A percentile compares a stretch with the other conserved stretches of the same genome.
phyloP scores from a whole-genome alignment of 78 protist species.

The Dictyostelium brefeldianum region DNA sequence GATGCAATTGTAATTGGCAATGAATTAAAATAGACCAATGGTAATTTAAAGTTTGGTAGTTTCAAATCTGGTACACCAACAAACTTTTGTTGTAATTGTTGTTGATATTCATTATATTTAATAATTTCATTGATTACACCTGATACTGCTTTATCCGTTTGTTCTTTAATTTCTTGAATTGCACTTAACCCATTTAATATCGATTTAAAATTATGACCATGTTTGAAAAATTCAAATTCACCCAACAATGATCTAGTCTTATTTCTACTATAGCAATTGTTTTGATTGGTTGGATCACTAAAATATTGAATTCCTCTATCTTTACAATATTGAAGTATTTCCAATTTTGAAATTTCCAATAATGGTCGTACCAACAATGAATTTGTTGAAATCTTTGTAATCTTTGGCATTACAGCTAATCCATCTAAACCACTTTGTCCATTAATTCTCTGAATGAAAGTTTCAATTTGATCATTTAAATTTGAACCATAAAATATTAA shows the following conservation, averaged over 20 bases:
- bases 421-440: slow-evolving; percentile 7
- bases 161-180: not conserved
- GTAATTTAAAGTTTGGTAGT: not conserved
- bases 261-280: not conserved
- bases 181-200: not conserved
- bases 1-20: not conserved
- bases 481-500: slow-evolving; percentile 14
- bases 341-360: not conserved
- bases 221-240: not conserved
- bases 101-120: not conserved
- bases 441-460: slow-evolving; percentile 16
- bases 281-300: not conserved
- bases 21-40: not conserved
- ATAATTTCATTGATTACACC: not conserved
- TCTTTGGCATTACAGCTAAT: not conserved
- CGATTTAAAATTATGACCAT: not conserved
- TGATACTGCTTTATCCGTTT: not conserved
- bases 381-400: not conserved
- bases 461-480: slow-evolving; percentile 9
- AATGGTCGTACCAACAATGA: slow-evolving; percentile 4
- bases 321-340: not conserved
- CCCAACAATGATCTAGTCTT: not conserved
- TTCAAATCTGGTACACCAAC: not conserved
- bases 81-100: not conserved
- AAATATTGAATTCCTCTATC: not conserved